Base-by-base conservation (phyloP, 768 basidiomycete genomes). In the Chalciporus pseudorubinellus region DNA sequence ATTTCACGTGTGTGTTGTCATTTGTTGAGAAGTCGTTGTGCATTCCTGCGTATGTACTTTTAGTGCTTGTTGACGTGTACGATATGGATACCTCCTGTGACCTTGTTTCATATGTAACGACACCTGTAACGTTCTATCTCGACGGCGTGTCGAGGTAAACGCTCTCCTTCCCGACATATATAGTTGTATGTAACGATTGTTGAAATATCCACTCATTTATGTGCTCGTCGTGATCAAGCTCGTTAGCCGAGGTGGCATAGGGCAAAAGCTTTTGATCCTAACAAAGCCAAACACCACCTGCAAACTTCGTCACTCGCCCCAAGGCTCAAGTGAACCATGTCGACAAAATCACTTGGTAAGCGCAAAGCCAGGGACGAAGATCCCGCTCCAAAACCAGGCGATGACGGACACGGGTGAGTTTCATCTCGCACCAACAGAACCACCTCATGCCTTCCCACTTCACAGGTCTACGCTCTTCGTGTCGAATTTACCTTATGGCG, bases 401-500 rank as follows among this genome's bases (percentile, higher is more conserved):
- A 36, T 36, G 34, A n/a, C 34, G 34, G n/a, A n/a, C 34, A 36
- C 16, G 34, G 34, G 34, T 36, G 34, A 36, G 34, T 36, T 5
- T 36, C n/a, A n/a, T n/a, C n/a, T n/a, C 6, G 6, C 24, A 24
- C 24, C 24, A 24, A n/a, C n/a, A n/a, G n/a, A n/a, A n/a, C n/a
- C n/a, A n/a, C n/a, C n/a, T n/a, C n/a, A n/a, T n/a, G n/a, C n/a
- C n/a, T n/a, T n/a, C n/a, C n/a, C n/a, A n/a, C 14, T 7, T n/a
- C 38, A 55, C 51, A 89, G 89, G 29, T 82, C 92, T 16, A 98
- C 94, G 0, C 73, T 98, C 50, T 98, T 98, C 70, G 85, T 98
- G 48, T 94, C 92, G 10, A 93, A 94, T 72, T 74, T 99, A 34
- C 92, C 95, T 0, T 95, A 91, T 66, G 82, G 84, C 38, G 91